Evolutionary conservation across 495 filamentous ascomycete species (phyloP), one percentile per base, ranked within the genome.

Genomic region (Sporormia fimetaria): DNA sequence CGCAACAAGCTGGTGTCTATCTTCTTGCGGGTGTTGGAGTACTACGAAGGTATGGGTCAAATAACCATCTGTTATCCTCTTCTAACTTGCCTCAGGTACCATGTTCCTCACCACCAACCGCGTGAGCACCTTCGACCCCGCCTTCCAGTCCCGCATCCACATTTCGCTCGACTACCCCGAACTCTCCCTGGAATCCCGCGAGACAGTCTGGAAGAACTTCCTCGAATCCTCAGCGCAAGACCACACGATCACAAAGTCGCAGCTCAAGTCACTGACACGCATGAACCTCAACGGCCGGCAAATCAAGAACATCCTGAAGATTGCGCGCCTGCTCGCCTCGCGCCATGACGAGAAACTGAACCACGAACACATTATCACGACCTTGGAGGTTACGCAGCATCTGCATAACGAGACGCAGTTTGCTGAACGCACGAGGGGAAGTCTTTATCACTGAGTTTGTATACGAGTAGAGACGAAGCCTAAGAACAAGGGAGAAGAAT

Each of bases 261-360:
- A 69, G 4, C 44, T 74, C 2, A 40, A 60, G 6, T 37, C 57
- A 22, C 57, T 80, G 21, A 63, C 64, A 0, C 42, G 42, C 2
- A 57, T 65, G 44, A 48, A 66, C 37, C 56, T 80, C 57, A 80
- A 80, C 49, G 75, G 76, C 0, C 54, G 74, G 29, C 69, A 80
- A 58, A 81, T 80, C 44, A 76, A 77, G 57, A 81, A 78, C 52
- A 64, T 72, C 2, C 60, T 80, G 16, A 76, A 76, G 55, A 77
- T 67, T 3, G 71, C 71, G 14, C 57, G 63, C 16, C 32, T 69
- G 21, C 51, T 71, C 12, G 65, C 67, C 5, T 53, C 35, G 7
- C 51, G 51, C 41, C 55, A 61, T 42, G 56, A 63, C 3, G 54
- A 45, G 21, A 57, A 49, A 15, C 51, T 75, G 22, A 53, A 36